Base-by-base conservation (phyloP, 1,284 basidiomycete species). In the Phaffia rhodozyma region DNA sequence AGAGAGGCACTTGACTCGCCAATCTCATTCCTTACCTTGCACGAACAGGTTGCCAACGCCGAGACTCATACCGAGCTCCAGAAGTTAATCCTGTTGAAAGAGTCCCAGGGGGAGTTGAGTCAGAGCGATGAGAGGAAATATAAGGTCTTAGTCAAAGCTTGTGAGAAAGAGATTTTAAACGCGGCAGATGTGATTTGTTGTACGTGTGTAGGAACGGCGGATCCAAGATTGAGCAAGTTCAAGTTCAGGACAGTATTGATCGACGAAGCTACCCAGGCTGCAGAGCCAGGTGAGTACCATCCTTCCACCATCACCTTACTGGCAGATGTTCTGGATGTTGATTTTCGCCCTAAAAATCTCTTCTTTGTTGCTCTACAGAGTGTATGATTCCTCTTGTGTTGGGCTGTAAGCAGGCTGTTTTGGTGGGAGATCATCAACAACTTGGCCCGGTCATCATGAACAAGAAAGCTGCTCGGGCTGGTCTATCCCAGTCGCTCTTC, bases 361-460 rank as follows among this genome's bases (percentile, higher is more conserved):
- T 21, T 72, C 25, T 72, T 51, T 67, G 47, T 69, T 51, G 66
- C 38, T 30, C 64, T 68, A 23, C 70, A 89, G 96, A 99, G 78
- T 97, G 93, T 77, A 96, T 98, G 92, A 98, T 99, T 70, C 96
- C 96, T 18, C 83, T 99, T 49, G 88, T 98, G 20, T 85, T 97
- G 72, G 96, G 96, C 32, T 97, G 93, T 76, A 98, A 97, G 77
- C 96, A 99, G 73, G 91, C 93, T 61, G 93, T 99, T 32, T 84
- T 99, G 58, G 96, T 99, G 59, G 96, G 96, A 60, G 93, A 97
- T 77, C 93, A 97, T 76, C 73, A 89, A 78, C 96, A 99, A 82
- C 85, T 98, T 57, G 96, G 96, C 1, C 96, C 96, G 11, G 96
- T 97, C 70, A 97, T 99, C 75, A 98, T 98, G 96, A 98, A 97